A percentile compares a stretch with the other conserved stretches of the same genome.
These are phyloP conservation scores for Bipolaris cookei DNA, from an alignment of 2,329 filamentous ascomycete species.

Conservation along the genomic window DNA sequence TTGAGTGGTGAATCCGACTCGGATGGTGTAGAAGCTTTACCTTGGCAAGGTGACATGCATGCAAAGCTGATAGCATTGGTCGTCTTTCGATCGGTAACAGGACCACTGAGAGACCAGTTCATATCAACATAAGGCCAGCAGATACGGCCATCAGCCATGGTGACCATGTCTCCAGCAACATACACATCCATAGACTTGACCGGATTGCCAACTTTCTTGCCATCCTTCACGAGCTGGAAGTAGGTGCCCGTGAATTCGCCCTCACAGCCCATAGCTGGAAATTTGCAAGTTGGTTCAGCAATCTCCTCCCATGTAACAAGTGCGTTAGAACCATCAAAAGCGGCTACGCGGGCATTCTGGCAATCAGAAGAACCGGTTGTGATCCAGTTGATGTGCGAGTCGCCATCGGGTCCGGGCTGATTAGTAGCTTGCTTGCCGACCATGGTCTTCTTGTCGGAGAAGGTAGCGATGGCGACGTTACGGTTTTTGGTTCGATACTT, in stretches of 20 bases:
- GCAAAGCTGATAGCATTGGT: constrained; percentile 61
- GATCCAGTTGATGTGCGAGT: constrained; percentile 66
- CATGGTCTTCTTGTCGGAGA: constrained; percentile 65
- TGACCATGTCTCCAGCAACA: constrained; percentile 68
- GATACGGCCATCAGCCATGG: constrained; percentile 62
- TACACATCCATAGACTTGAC: constrained; percentile 61
- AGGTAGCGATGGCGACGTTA: constrained; percentile 64
- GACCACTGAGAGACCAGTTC: constrained; percentile 57
- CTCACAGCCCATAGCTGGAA: constrained; percentile 65
- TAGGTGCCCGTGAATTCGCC: constrained; percentile 65
- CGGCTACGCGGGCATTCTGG: constrained; percentile 65
- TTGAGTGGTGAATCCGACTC: background rate
- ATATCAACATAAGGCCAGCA: constrained; percentile 68
- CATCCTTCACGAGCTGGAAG: constrained; percentile 64
- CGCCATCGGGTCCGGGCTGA: constrained; percentile 61
- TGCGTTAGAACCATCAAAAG: constrained; percentile 60
- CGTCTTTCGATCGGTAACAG: constrained; percentile 42
- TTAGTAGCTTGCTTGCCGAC: constrained; percentile 61
- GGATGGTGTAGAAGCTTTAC: background rate
- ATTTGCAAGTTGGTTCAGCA: constrained; percentile 60
- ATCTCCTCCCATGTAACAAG: constrained; percentile 69
- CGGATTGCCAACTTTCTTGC: constrained; percentile 59
- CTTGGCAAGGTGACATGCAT: constrained; percentile 48
- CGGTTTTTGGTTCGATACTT: constrained; percentile 63
- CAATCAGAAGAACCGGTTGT: constrained; percentile 60